Conservation (phyloP, 2,329 filamentous ascomycete genomes). For the Tolypocladium guangdongense region DNA sequence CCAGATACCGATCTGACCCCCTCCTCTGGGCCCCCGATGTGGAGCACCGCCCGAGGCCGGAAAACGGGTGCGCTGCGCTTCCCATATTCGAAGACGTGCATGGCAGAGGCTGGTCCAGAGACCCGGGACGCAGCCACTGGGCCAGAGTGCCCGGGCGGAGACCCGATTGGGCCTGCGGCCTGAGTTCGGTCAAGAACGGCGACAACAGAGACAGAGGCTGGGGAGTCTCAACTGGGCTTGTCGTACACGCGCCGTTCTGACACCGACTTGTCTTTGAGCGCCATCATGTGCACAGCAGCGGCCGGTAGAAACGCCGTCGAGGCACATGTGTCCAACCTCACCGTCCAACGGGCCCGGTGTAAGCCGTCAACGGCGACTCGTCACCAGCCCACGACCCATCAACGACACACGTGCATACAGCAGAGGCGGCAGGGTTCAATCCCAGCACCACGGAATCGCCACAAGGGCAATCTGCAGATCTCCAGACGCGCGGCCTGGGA, state of each 20-base stretch:
- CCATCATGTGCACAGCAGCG: not conserved
- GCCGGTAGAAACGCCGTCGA: not conserved
- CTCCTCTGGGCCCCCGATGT: not conserved
- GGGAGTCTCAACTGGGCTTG: not conserved
- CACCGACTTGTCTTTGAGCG: not conserved
- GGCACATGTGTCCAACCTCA: no score
- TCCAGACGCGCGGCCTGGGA: not conserved
- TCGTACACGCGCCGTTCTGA: not conserved
- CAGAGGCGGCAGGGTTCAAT: not conserved
- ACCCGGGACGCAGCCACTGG: not conserved
- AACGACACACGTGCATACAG: not conserved
- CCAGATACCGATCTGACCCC: not conserved
- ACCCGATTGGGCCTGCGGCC: not conserved
- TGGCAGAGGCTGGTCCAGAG: not conserved
- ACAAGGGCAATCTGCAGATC: not conserved
- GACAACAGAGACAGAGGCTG: not conserved
- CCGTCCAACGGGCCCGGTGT: not conserved
- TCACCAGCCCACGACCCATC: not conserved
- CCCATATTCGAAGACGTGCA: slow-evolving; percentile 2
- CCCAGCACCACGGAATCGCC: not conserved
- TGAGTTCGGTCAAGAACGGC: not conserved
- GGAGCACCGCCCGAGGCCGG: not conserved
- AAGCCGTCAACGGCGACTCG: not conserved
- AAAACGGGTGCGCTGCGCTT: not conserved
- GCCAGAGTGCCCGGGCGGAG: not conserved